These are phyloP conservation scores for Prinsepia uniflora DNA, from an alignment of 306 rosid species.

Conservation along the genomic window DNA sequence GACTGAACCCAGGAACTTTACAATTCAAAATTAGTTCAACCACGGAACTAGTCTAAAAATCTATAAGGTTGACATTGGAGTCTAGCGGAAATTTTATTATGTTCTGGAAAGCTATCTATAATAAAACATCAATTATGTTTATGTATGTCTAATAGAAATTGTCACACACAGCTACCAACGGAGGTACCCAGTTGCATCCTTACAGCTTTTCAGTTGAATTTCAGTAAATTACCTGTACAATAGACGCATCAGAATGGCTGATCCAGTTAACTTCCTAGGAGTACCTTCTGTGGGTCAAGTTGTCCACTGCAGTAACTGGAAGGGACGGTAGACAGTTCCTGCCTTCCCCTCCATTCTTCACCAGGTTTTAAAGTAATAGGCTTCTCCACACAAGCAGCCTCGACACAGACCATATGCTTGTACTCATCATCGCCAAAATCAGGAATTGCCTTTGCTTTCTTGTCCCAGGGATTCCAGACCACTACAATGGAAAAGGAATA, in stretches of 20 bases:
- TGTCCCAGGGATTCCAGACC: slow-evolving; percentile 92
- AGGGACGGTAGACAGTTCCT: slow-evolving; percentile 61
- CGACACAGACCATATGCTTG: slow-evolving; percentile 64
- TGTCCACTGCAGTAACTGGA: slow-evolving; percentile 78
- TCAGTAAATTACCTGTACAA: slow-evolving; percentile 39
- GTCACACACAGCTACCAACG: neutral
- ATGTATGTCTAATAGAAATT: too few relatives aligned
- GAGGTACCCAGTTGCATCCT: neutral
- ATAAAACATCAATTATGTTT: too few relatives aligned
- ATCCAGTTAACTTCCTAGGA: slow-evolving; percentile 19
- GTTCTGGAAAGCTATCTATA: too few relatives aligned
- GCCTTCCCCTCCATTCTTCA: slow-evolving; percentile 87
- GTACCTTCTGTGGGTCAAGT: slow-evolving; percentile 56
- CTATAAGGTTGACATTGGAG: too few relatives aligned
- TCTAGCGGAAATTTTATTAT: too few relatives aligned
- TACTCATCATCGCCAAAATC: slow-evolving; percentile 68
- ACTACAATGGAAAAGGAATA: slow-evolving; percentile 32
- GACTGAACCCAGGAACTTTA: too few relatives aligned
- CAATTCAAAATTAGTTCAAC: too few relatives aligned
- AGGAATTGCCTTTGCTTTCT: slow-evolving; percentile 59
- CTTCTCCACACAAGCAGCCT: slow-evolving; percentile 63
- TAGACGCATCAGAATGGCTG: slow-evolving; percentile 16
- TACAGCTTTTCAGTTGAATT: neutral
- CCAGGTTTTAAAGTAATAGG: slow-evolving; percentile 69
- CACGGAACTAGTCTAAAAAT: too few relatives aligned